A percentile compares a stretch with the other conserved stretches of the same genome.
phyloP scores from a whole-genome alignment of 192 early-diverging fungal genomes.

The Rhizophagus sp. region DNA sequence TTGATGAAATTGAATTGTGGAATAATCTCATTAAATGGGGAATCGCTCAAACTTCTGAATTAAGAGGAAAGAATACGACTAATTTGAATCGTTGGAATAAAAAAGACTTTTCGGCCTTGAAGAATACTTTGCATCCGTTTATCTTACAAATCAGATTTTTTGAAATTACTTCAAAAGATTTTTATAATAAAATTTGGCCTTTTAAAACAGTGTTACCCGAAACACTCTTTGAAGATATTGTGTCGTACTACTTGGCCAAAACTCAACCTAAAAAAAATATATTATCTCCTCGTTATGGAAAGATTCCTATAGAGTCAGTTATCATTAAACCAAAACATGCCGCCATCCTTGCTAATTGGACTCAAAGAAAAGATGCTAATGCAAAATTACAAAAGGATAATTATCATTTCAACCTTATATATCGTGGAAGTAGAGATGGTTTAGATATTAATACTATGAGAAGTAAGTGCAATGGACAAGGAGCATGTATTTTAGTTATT shows the following conservation, averaged over 20 bases:
- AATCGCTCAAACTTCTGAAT: background rate
- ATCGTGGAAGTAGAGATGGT: slow-evolving; percentile 6
- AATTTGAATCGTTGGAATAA: background rate
- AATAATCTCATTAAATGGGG: slow-evolving; percentile 26
- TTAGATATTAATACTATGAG: background rate
- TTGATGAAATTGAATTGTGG: slow-evolving; percentile 25
- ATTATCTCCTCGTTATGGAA: background rate
- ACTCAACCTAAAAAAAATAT: background rate
- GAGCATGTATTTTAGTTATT: background rate
- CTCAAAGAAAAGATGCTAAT: background rate
- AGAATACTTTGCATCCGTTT: background rate
- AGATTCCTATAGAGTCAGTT: background rate
- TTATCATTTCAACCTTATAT: slow-evolving; percentile 1
- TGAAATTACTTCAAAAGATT: slow-evolving; percentile 17
- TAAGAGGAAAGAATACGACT: background rate
- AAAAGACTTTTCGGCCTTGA: background rate
- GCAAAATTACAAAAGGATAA: background rate
- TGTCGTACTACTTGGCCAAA: background rate
- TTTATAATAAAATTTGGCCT: background rate
- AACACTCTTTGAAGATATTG: background rate
- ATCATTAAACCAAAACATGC: background rate
- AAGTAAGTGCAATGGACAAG: background rate
- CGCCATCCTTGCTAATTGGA: background rate
- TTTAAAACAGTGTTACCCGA: background rate
- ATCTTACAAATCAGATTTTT: slow-evolving; percentile 12